Evolutionary conservation across 2,329 filamentous ascomycete genomes (phyloP).

Genomic region (Penicillium palitans): DNA sequence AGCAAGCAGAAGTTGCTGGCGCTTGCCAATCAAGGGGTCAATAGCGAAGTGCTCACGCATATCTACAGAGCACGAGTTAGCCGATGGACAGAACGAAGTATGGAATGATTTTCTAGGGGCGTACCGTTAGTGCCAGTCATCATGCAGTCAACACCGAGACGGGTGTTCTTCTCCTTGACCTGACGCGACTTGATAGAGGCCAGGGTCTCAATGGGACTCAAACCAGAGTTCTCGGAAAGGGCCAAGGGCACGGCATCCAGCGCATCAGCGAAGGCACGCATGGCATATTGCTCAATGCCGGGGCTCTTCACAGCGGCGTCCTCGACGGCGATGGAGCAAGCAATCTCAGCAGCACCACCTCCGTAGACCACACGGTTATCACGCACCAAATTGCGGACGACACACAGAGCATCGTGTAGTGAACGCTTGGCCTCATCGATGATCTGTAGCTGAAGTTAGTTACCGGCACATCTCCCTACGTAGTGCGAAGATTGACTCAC

Average conservation of each 20-base stretch:
- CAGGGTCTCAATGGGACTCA: constrained; percentile 93
- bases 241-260: constrained; percentile 94
- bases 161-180: constrained; percentile 77
- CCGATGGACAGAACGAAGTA: not conserved
- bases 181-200: constrained; percentile 95
- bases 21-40: constrained; percentile 96
- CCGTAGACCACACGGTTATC: constrained; percentile 98
- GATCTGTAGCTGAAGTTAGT: constrained; percentile 60
- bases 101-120: constrained; percentile 22
- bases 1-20: constrained; percentile 91
- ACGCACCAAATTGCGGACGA: constrained; percentile 91
- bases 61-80: constrained; percentile 52
- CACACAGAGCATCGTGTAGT: constrained; percentile 93
- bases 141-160: constrained; percentile 97
- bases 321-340: constrained; percentile 93
- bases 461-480: not conserved
- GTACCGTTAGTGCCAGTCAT: constrained; percentile 80
- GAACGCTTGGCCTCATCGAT: constrained; percentile 99
- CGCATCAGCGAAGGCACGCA: constrained; percentile 96
- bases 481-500: constrained; percentile 51
- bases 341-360: constrained; percentile 93
- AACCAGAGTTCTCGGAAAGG: constrained; percentile 92
- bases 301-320: constrained; percentile 92
- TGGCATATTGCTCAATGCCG: constrained; percentile 97
- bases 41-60: constrained; percentile 99